phyloP scores from a whole-genome alignment of 352 stramenopile genomes.

The Globisporangium cystogenes region DNA sequence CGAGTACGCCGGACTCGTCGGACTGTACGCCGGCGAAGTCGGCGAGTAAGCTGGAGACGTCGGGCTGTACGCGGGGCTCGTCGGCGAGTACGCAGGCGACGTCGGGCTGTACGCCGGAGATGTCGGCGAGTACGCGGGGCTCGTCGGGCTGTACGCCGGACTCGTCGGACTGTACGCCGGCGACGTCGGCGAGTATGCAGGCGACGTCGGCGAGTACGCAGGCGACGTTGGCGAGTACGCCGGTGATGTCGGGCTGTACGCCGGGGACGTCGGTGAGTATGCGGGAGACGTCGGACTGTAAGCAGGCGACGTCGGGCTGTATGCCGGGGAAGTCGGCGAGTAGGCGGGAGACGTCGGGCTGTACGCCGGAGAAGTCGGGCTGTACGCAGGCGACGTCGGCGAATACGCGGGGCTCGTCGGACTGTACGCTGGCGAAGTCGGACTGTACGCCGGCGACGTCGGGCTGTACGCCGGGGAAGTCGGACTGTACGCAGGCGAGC shows the following conservation, averaged over 20 bases:
- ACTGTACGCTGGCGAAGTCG: constrained; percentile 59
- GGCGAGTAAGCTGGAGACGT: constrained; percentile 68
- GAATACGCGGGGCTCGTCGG: constrained; percentile 78
- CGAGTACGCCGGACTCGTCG: constrained; percentile 30
- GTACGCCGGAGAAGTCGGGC: constrained; percentile 45
- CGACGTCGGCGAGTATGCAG: constrained; percentile 77
- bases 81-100: constrained; percentile 66
- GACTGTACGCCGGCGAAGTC: constrained; percentile 43
- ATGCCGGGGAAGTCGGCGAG: constrained; percentile 53
- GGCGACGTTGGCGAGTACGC: constrained; percentile 61
- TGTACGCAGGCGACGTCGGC: constrained; percentile 73
- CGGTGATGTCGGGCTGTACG: constrained; percentile 57
- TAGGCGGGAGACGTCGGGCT: constrained; percentile 57
- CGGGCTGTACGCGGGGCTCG: constrained; percentile 64
- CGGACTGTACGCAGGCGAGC: constrained; percentile 57
- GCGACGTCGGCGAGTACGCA: constrained; percentile 82
- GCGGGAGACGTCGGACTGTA: constrained; percentile 43
- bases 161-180: constrained; percentile 49
- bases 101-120: constrained; percentile 73
- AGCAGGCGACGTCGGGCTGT: constrained; percentile 46
- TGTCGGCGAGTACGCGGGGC: constrained; percentile 87
- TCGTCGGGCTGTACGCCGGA: constrained; percentile 82
- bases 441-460: constrained; percentile 57
- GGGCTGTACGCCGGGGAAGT: constrained; percentile 81
- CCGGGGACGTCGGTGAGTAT: constrained; percentile 31